Percentiles rank a stretch among this genome's conserved stretches.
These are phyloP conservation scores for Triangularia verruculosa DNA, from an alignment of 2,329 filamentous ascomycete genomes.

Conservation along the genomic window DNA sequence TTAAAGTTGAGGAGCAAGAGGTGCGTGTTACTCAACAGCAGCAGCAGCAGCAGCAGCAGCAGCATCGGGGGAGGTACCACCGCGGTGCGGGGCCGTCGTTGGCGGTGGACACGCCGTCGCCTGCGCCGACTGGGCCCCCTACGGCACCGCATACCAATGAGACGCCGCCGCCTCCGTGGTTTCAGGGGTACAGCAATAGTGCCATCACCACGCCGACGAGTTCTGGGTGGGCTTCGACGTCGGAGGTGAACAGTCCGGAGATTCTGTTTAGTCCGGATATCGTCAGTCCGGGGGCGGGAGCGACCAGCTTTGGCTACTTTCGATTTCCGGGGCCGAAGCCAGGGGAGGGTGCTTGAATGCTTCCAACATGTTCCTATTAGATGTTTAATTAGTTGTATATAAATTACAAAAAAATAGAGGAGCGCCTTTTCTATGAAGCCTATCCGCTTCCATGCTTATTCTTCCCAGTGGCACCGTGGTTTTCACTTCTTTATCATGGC, in stretches of 20 bases:
- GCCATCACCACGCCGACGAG: neutral
- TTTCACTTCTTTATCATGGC: too few species aligned
- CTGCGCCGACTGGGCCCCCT: neutral
- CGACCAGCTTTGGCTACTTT: neutral
- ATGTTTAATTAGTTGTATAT: too few species aligned
- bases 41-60: too few species aligned
- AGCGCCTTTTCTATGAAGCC: too few species aligned
- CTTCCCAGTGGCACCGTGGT: too few species aligned
- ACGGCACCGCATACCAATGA: neutral
- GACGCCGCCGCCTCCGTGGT: neutral
- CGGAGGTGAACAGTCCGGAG: neutral
- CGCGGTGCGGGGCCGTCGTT: neutral
- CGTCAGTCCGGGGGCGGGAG: neutral
- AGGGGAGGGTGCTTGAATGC: neutral
- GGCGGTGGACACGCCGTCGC: neutral
- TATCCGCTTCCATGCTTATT: too few species aligned
- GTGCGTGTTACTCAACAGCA: neutral
- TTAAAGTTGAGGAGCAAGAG: neutral
- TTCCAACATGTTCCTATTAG: too few species aligned
- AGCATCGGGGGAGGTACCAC: neutral
- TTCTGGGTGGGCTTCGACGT: neutral
- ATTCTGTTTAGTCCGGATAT: neutral
- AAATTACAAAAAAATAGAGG: too few species aligned
- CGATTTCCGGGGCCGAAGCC: neutral
- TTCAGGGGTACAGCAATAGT: neutral